Base-by-base conservation (phyloP, 2,329 filamentous ascomycete genomes). In the Hirsutella rhossiliensis region DNA sequence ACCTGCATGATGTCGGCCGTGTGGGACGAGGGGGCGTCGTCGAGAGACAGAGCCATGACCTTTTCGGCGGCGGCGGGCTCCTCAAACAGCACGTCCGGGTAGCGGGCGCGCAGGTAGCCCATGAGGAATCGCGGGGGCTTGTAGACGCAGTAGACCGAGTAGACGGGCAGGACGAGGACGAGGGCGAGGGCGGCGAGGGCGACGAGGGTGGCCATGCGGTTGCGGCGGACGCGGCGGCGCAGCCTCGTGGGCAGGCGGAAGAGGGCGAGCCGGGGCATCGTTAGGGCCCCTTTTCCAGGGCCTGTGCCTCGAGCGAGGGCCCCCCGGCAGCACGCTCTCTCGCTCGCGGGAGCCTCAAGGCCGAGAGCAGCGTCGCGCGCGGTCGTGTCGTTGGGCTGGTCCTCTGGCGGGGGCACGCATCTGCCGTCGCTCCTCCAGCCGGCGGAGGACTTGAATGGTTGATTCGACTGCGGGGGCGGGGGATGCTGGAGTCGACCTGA, bases 11-110 rank as follows among this genome's bases (percentile, higher is more conserved):
- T 88, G 45, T 80, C 76, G 38, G 63, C 56, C 2, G 88, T 94
- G 60, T 85, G 72, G 38, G 73, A 63, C 2, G 84, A 89, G 0
- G 88, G 88, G 27, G 80, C 84, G 63, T 95, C 88, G 66, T 95
- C 88, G 55, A 95, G 82, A 1, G 87, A 94, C 34, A 96, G 71
- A 0, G 86, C 88, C 17, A 95, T 71, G 23, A 90, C 64, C 56
- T 82, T 85, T 40, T 75, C 65, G 34, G 19, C 9, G 64, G 54
- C 29, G 57, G 54, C 38, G 84, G 57, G 54, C 36, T 85, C 72
- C 51, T 85, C 80, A 71, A 84, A 94, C 13, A 94, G 71, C 4
- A 94, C 83, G 54, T 88, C 80, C 1, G 86, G 85, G 73, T 84
- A 89, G 48, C 75, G 78, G 52, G 66, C 66, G 54, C 81, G 75